Conservation (phyloP, 768 basidiomycete species). For the Tephrocybe sp. region DNA sequence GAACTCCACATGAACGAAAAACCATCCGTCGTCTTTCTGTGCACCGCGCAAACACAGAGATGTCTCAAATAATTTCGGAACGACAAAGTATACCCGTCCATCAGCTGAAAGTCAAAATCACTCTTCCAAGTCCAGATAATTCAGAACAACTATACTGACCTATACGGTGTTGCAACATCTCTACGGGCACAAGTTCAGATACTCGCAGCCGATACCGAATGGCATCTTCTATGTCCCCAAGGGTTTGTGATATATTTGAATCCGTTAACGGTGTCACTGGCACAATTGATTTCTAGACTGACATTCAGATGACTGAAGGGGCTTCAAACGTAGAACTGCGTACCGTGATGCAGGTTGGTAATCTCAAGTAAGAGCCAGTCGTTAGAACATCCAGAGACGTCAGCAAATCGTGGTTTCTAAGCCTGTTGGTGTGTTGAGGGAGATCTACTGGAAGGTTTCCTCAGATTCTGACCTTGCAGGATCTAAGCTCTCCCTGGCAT, state of each 20-base stretch:
- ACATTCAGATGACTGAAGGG: constrained; percentile 10
- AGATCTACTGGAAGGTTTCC: not conserved
- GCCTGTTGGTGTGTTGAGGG: constrained; percentile 31
- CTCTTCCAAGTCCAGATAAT: not conserved
- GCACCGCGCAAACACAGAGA: constrained; percentile 74
- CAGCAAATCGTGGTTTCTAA: constrained; percentile 90
- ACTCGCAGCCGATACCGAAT: constrained; percentile 79
- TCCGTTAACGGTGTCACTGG: constrained; percentile 68
- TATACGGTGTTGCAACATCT: constrained; percentile 72
- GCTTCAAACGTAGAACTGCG: constrained; percentile 6
- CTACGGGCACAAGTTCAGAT: constrained; percentile 76
- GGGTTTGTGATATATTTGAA: constrained; percentile 57
- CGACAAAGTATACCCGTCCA: constrained; percentile 77
- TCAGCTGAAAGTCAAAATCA: constrained; percentile 41
- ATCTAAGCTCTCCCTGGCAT: constrained; percentile 67
- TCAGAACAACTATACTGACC: constrained; percentile 35
- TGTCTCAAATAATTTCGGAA: constrained; percentile 68
- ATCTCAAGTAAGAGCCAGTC: constrained; percentile 78
- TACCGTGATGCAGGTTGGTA: constrained; percentile 82
- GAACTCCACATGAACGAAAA: constrained; percentile 77
- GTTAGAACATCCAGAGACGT: constrained; percentile 90
- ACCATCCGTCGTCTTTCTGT: constrained; percentile 75
- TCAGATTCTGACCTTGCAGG: constrained; percentile 61
- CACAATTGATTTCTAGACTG: constrained; percentile 62
- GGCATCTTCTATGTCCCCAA: constrained; percentile 70